phyloP scores from a whole-genome alignment of 73 alveolate species.

The Tetrahymena elliotti region DNA sequence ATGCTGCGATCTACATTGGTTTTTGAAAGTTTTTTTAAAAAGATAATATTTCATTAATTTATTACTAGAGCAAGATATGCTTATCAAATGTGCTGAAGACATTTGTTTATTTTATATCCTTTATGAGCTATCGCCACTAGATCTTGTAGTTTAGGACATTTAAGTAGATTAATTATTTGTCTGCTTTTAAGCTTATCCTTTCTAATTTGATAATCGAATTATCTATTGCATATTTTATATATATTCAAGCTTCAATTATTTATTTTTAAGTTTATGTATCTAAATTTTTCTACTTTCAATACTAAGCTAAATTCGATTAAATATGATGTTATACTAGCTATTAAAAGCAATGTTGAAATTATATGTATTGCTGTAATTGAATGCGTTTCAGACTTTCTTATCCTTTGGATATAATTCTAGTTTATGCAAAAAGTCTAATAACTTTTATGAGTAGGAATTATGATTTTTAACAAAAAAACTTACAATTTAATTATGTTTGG shows the following conservation, averaged over 20 bases:
- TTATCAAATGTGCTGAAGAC: neutral
- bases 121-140: neutral
- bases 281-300: neutral
- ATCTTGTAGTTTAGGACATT: neutral
- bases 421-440: neutral
- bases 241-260: neutral
- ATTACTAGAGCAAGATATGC: neutral
- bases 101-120: neutral
- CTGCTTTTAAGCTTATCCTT: neutral
- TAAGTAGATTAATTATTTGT: neutral
- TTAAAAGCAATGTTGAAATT: neutral
- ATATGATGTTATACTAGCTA: too few relatives aligned
- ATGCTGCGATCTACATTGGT: too few relatives aligned
- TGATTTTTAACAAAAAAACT: neutral
- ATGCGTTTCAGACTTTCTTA: too few relatives aligned
- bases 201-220: neutral
- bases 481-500: neutral
- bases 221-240: neutral
- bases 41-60: neutral
- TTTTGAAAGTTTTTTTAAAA: too few relatives aligned
- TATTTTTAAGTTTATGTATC: neutral
- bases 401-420: neutral
- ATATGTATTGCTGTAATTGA: neutral
- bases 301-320: neutral
- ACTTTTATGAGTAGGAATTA: neutral